Percentiles rank a stretch among this genome's conserved stretches.
These are phyloP conservation scores for Papilionanthe hybrid DNA, from an alignment of 116 monocot genomes.

Conservation along the genomic window DNA sequence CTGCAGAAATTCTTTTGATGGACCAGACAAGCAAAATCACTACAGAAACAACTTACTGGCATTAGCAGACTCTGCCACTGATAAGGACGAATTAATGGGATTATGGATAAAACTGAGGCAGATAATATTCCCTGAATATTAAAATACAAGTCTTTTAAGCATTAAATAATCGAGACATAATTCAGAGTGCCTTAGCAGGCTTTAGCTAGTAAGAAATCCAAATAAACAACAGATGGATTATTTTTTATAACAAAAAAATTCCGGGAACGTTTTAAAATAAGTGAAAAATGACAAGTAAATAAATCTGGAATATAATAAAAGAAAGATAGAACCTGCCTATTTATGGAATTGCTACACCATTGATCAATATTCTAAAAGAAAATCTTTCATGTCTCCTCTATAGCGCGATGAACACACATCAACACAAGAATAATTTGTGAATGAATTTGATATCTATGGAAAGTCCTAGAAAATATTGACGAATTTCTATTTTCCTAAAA, in stretches of 20 bases:
- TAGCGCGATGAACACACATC: neutral
- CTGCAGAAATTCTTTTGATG: neutral
- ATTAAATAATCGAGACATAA: neutral
- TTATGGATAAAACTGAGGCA: conserved; percentile 80
- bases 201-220: neutral
- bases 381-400: neutral
- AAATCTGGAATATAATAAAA: neutral
- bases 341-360: neutral
- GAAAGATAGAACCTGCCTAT: neutral
- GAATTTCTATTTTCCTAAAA: no score
- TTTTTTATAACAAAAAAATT: neutral
- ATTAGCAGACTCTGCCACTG: conserved; percentile 96
- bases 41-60: conserved; percentile 44
- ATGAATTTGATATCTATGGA: no score
- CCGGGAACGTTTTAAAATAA: neutral
- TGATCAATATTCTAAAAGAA: neutral
- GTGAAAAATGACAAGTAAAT: neutral
- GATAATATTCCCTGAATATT: conserved; percentile 75
- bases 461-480: no score
- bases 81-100: conserved; percentile 87
- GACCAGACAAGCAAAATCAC: neutral
- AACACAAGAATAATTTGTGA: no score
- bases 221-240: neutral
- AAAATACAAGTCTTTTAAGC: neutral
- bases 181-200: neutral